Percentiles rank a stretch among this genome's conserved stretches.
Evolutionary conservation across 352 stramenopile genomes (phyloP).

Genomic region (Bremia lactucae): DNA sequence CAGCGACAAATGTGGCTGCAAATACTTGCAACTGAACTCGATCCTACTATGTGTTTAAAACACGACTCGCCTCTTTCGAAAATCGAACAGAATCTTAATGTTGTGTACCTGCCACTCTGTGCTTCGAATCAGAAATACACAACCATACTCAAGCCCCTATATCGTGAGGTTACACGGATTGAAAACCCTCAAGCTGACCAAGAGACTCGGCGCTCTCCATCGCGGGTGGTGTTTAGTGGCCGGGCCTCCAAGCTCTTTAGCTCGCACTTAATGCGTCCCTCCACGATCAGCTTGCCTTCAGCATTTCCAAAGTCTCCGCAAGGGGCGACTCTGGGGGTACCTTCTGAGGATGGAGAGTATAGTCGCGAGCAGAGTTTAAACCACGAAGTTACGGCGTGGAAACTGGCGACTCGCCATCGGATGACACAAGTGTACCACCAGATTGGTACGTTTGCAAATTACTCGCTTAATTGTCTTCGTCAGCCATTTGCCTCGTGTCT

Average conservation of each 20-base stretch:
- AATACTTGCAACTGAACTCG: conserved; percentile 42
- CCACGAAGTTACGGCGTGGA: conserved; percentile 38
- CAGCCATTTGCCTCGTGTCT: conserved; percentile 29
- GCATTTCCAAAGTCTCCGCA: conserved; percentile 9
- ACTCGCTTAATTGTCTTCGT: conserved; percentile 20
- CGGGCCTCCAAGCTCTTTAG: conserved; percentile 67
- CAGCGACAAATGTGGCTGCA: conserved; percentile 53
- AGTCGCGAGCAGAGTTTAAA: conserved; percentile 25
- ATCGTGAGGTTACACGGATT: conserved; percentile 35
- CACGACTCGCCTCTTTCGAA: conserved; percentile 25
- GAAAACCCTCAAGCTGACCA: conserved; percentile 26
- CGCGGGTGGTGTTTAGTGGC: conserved; percentile 55
- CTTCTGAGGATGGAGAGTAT: conserved; percentile 14
- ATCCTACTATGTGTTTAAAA: conserved; percentile 31
- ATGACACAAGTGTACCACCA: conserved; percentile 22
- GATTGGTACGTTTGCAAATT: conserved; percentile 16
- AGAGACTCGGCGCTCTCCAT: conserved; percentile 12
- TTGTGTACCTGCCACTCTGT: conserved; percentile 51
- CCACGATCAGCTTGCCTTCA: conserved; percentile 38
- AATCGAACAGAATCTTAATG: conserved; percentile 30
- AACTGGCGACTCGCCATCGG: conserved; percentile 21
- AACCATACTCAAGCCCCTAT: conserved; percentile 28
- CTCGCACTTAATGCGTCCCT: conserved; percentile 48
- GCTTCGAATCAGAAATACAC: conserved; percentile 22
- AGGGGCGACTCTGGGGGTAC: no score